Evolutionary conservation across 805 yeast genomes (phyloP), one percentile per base, ranked within the genome.

Genomic region (Ascoidea asiatica): DNA sequence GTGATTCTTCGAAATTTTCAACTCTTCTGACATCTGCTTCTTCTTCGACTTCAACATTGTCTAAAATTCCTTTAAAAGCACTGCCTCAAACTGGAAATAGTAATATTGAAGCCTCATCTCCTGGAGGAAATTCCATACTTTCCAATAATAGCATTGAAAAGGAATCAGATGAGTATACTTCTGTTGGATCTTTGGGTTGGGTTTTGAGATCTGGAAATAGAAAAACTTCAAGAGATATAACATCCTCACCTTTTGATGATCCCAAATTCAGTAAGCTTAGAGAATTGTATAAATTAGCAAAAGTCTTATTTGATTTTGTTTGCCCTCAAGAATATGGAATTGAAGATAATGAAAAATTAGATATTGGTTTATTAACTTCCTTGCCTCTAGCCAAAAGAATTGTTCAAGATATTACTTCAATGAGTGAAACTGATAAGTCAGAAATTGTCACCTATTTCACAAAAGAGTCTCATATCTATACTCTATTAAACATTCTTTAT

Each of bases 321-420:
- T 92, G 97, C 63, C 99, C 99, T 7, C 97, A 92, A 61, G 99
- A 92, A 59, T 92, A 92, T 59, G 99, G 99, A 50, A 92, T 92
- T 53, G 87, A 89, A 51, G 95, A 88, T 56, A 81, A 82, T 55
- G 98, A 92, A 61, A 92, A 92, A 58, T 72, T 92, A 48, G 99
- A 92, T 59, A 92, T 92, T 64, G 99, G 99, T 4, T 67, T 92
- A 46, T 67, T 92, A 53, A 92, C 99, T 0, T 86, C 96, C 2
- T 70, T 92, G 55, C 99, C 99, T 1, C 70, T 92, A 53, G 94
- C 96, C 1, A 84, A 79, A 59, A 95, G 87, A 62, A 82, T 92
- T 37, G 61, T 92, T 43, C 66, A 71, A 33, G 97, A 92, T 57
- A 77, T 92, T 40, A 78, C 82, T 46, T 73, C 75, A 42, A 88